These are phyloP conservation scores for Candida glaebosa DNA, from an alignment of 805 yeast species.

Conservation along the genomic window DNA sequence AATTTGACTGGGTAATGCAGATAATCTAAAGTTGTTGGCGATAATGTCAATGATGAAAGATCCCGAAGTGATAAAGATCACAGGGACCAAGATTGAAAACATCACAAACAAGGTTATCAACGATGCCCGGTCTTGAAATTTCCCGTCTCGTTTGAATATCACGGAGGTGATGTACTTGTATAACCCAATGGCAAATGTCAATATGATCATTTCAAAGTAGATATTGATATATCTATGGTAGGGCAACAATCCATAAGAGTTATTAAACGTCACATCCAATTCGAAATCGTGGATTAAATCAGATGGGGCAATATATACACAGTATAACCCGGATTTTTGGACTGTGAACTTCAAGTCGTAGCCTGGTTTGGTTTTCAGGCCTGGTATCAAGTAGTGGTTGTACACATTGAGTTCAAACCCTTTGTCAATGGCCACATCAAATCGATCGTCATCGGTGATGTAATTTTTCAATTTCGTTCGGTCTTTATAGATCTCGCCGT, in stretches of 20 bases:
- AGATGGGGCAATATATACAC: conserved; percentile 1
- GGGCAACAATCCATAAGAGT: background rate
- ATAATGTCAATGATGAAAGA: background rate
- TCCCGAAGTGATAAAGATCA: background rate
- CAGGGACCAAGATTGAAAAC: background rate
- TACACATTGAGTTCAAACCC: background rate
- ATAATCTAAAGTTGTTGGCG: background rate
- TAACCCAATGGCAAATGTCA: background rate
- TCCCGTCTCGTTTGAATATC: background rate
- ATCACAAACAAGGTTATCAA: background rate
- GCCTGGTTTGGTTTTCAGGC: background rate
- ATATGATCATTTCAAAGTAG: background rate
- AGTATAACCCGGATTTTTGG: background rate
- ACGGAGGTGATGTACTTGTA: background rate
- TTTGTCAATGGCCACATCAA: background rate
- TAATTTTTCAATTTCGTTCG: background rate
- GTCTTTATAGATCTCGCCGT: background rate
- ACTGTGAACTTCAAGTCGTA: background rate
- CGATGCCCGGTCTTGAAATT: background rate
- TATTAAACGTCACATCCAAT: background rate
- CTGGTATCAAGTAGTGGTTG: background rate
- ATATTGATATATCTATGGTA: background rate
- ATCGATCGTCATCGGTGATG: background rate
- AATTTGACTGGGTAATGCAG: background rate
- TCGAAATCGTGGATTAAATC: background rate